Evolutionary conservation across 768 basidiomycete genomes (phyloP), one percentile per base, ranked within the genome.

Genomic region (Trametes villosa): DNA sequence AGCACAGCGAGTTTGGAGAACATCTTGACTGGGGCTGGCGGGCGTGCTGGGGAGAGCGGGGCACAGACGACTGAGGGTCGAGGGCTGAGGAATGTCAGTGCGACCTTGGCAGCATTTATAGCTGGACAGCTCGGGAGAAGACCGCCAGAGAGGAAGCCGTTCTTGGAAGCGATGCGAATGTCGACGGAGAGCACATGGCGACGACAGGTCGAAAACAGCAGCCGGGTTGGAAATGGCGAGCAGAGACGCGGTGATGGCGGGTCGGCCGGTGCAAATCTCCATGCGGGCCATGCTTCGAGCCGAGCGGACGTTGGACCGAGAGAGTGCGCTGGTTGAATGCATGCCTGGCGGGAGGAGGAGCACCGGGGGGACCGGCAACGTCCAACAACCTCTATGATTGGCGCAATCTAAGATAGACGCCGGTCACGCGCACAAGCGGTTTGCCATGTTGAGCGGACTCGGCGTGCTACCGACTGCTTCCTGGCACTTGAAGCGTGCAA

Each of bases 1-100:
- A 65, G n/a, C 22, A 62, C 58, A 33, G 62, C 42, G 30, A 58
- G 26, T n/a, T 54, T 33, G 30, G 55, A 51, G 45, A 68, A 31
- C 64, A 68, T 65, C 22, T 12, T 59, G 31, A 44, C 46, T 41
- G 34, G 47, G 1, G 33, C n/a, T n/a, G n/a, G n/a, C n/a, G n/a
- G 11, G n/a, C 4, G 51, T 26, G 51, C 34, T n/a, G 38, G 34
- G 20, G 42, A 9, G n/a, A n/a, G 22, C 20, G 56, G 26, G 56
- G 40, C 20, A 13, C 8, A 24, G 44, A 11, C 36, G 22, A 15
- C 29, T 46, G 48, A 48, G 42, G 53, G 27, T 29, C 44, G 30
- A 36, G 18, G 42, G 33, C 42, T 55, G 13, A 18, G 30, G 31
- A 9, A 49, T 17, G 11, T 38, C 33, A 34, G 22, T 2, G 20